Percentiles rank a stretch among this genome's conserved stretches.
Evolutionary conservation across 2,329 filamentous ascomycete genomes (phyloP).

Genomic region (Venturia effusa): DNA sequence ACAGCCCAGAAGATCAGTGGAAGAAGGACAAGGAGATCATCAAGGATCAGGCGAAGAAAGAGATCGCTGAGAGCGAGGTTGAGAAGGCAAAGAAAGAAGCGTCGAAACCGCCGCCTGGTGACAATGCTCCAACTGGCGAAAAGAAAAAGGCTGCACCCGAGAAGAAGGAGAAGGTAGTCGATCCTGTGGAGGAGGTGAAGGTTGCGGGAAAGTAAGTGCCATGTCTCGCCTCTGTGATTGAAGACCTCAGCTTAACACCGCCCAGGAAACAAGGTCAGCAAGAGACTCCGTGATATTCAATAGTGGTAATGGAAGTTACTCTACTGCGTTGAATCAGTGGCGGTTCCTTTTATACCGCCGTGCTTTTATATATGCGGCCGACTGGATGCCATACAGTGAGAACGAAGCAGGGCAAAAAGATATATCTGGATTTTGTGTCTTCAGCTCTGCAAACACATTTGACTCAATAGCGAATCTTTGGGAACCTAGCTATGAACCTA

Average conservation of each 20-base stretch:
- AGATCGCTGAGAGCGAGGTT: slow-evolving; percentile 26
- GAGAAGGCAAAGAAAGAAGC: slow-evolving; percentile 12
- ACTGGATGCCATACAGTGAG: neutral
- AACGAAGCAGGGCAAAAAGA: neutral
- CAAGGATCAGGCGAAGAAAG: slow-evolving; percentile 53
- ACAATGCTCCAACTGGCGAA: neutral
- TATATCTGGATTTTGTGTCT: neutral
- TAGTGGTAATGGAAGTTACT: neutral
- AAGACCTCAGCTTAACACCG: neutral
- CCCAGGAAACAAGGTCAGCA: neutral
- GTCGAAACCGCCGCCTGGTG: neutral
- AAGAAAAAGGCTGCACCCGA: slow-evolving; percentile 5
- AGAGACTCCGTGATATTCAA: neutral
- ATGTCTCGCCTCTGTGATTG: neutral
- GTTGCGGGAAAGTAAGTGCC: neutral
- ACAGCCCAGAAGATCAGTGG: slow-evolving; percentile 69
- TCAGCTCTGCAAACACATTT: neutral
- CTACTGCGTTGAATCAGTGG: neutral
- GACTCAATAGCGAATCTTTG: neutral
- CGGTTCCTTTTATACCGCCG: too few species aligned
- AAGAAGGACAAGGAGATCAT: slow-evolving; percentile 80
- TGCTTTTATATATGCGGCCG: neutral
- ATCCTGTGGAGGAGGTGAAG: neutral
- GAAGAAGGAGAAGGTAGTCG: neutral
- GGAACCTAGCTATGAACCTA: neutral